Percentiles rank a stretch among this genome's conserved stretches.
Evolutionary conservation across 2,329 filamentous ascomycete species (phyloP).

Genomic region (Huntiella moniliformis): DNA sequence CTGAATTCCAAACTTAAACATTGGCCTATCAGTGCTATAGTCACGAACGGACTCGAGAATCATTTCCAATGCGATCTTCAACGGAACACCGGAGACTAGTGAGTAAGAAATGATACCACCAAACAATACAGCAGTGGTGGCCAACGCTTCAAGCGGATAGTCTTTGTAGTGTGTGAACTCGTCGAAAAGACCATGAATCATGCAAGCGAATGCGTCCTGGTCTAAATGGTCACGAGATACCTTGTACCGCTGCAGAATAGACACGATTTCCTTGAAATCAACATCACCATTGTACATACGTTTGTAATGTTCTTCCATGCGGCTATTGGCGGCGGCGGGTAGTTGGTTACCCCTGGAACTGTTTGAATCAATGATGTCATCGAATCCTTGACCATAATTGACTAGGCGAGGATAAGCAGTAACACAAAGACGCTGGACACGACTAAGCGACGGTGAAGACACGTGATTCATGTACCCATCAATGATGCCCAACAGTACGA

Average conservation of each 20-base stretch:
- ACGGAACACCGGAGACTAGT: conserved; percentile 70
- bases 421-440: conserved; percentile 72
- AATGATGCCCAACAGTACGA: conserved; percentile 59
- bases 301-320: conserved; percentile 97
- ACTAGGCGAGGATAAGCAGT: conserved; percentile 85
- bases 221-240: conserved; percentile 65
- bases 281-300: conserved; percentile 91
- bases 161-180: conserved; percentile 91
- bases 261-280: conserved; percentile 69
- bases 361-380: conserved; percentile 78
- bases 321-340: conserved; percentile 58
- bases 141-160: conserved; percentile 88
- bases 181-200: conserved; percentile 95
- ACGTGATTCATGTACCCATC: conserved; percentile 47
- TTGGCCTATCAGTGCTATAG: conserved; percentile 61
- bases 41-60: conserved; percentile 91
- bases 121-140: conserved; percentile 89
- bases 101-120: conserved; percentile 91
- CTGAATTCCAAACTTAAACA: conserved; percentile 97
- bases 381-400: conserved; percentile 85
- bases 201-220: conserved; percentile 92
- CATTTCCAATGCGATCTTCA: conserved; percentile 91
- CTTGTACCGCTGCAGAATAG: conserved; percentile 72
- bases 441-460: conserved; percentile 49
- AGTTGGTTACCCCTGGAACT: conserved; percentile 66